Evolutionary conservation across 495 filamentous ascomycete genomes (phyloP).

Genomic region (Neurospora sp.): DNA sequence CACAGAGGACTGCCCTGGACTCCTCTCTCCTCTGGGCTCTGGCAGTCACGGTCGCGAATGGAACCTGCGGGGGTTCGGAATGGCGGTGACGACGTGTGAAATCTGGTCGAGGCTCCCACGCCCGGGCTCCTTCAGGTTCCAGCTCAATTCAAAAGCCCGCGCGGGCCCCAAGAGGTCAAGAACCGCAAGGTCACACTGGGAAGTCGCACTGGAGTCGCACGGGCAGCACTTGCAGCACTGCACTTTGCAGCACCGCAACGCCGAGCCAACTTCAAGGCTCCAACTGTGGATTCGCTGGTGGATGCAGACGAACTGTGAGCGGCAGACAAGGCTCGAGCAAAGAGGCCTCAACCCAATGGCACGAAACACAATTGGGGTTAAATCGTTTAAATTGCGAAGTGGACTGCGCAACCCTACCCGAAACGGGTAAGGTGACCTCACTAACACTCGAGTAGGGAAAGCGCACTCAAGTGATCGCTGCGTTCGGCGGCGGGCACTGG

Average conservation of each 20-base stretch:
- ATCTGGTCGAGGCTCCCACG: slow-evolving; percentile 7
- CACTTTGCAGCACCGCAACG: neutral
- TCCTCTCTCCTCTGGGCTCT: neutral
- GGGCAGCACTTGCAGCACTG: neutral
- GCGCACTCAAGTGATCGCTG: neutral
- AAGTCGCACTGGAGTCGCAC: neutral
- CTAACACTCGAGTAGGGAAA: neutral
- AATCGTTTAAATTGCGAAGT: neutral
- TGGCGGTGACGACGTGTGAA: slow-evolving; percentile 27
- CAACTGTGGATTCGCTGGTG: neutral
- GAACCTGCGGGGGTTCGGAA: slow-evolving; percentile 7
- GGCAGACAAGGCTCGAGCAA: neutral
- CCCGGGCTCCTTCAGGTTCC: neutral
- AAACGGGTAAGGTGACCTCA: neutral
- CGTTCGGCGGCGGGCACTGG: neutral
- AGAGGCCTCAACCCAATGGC: neutral
- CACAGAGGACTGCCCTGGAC: neutral
- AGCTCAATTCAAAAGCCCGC: neutral
- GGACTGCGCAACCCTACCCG: neutral
- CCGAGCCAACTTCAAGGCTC: neutral
- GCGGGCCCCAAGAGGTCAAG: neutral
- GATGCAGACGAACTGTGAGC: neutral
- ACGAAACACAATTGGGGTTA: neutral
- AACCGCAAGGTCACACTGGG: neutral
- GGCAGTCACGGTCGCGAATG: slow-evolving; percentile 10